Base-by-base conservation (phyloP, 1,139 yeast genomes). In the Scheffersomyces insectosa region DNA sequence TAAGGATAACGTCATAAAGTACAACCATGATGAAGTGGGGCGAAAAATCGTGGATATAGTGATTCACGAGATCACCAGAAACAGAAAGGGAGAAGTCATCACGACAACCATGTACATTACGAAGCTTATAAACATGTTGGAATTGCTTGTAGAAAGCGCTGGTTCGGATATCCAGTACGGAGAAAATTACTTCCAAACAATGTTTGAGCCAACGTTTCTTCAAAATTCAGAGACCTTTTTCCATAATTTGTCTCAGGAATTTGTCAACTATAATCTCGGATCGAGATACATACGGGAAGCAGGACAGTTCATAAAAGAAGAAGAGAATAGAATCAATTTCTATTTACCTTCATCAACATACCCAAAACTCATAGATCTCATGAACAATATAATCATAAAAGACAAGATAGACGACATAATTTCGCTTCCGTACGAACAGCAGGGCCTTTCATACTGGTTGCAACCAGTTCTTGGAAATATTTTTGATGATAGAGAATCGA, bases 101-200 rank as follows among this genome's bases (percentile, higher is more conserved):
- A 87, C 87, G 43, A 54, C 70, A 4, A 77, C 80, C 32, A 75
- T 79, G 62, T 66, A 80, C 35, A 74, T 88, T 40, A 80, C 83
- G 50, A 75, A 84, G 29, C 63, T 83, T 8, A 76, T 89, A 9
- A 74, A 72, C 40, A 88, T 91, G 91, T 77, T 90, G 60, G 95
- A 88, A 54, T 48, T 65, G 40, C 55, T 74, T 32, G 65, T 65
- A 20, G 76, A 78, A 77, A 20, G 65, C 76, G 36, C 69, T 69
- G 42, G 77, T 57, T 62, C 45, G 40, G 54, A 44, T 11, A 64
- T 54, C 38, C 34, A 31, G 8, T 60, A 58, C 23, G 75, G 72
- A 1, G 85, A 79, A 38, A 81, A 74, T 44, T 85, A 82, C 51
- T 89, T 86, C 58, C 70, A 75, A 35, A 74, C 73, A 23, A 75